These are phyloP conservation scores for Carallia brachiata DNA, from an alignment of 345 rosid genomes.

Conservation along the genomic window DNA sequence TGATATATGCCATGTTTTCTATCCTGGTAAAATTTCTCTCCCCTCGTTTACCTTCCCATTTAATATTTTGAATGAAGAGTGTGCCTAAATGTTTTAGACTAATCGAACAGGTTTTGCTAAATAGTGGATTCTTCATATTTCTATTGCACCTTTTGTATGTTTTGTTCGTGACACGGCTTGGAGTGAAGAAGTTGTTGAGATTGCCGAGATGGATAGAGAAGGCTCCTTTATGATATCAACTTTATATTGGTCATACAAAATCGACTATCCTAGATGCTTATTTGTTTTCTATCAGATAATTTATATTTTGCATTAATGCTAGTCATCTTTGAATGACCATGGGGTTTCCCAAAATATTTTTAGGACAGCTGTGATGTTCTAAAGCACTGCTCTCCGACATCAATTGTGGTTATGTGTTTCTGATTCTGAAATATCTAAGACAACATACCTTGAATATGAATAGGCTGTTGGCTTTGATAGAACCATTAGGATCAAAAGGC, in stretches of 20 bases:
- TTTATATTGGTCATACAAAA: neutral
- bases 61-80: neutral
- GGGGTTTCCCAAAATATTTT: too few species aligned
- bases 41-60: neutral
- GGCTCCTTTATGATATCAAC: slow-evolving; percentile 24
- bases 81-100: slow-evolving; percentile 2
- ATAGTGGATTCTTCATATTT: slow-evolving; percentile 76
- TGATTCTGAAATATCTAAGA: too few species aligned
- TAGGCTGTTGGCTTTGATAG: too few species aligned
- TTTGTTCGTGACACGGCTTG: slow-evolving; percentile 67
- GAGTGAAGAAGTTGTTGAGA: slow-evolving; percentile 63
- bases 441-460: too few species aligned
- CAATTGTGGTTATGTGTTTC: too few species aligned
- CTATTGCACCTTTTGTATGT: slow-evolving; percentile 74
- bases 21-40: slow-evolving; percentile 48
- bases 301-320: too few species aligned
- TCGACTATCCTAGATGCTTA: neutral
- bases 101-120: slow-evolving; percentile 65
- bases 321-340: too few species aligned
- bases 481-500: too few species aligned
- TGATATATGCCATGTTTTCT: slow-evolving; percentile 69
- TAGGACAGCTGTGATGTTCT: too few species aligned
- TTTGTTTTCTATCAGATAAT: too few species aligned
- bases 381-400: too few species aligned
- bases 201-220: slow-evolving; percentile 81